Evolutionary conservation across 257 asterid species (phyloP), one percentile per base, ranked within the genome.

Genomic region (Nicotiana noctiflora): DNA sequence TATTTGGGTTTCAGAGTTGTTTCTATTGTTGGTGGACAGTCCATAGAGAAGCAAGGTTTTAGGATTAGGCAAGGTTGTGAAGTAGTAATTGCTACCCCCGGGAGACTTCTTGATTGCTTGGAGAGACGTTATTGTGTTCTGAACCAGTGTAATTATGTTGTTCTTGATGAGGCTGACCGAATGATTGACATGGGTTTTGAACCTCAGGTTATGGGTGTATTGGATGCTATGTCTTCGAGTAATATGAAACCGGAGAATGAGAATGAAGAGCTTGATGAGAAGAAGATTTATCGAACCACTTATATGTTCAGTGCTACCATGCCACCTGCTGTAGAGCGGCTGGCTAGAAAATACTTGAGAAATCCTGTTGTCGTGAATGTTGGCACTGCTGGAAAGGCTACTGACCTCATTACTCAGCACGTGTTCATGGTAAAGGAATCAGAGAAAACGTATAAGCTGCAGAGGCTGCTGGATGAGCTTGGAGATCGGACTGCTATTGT

Each of bases 221-320:
- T 90, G 9, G 93, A 90, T 70, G 93, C 91, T 62, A 90, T 90
- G 93, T 91, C 93, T 83, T 90, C 89, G 32, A 90, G 93, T 81
- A 88, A 90, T 83, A 75, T 90, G 88, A 88, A 89, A 75, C 93
- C 93, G 0, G 90, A 90, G 84, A 90, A 90, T 65, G 93, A 90
- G 82, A 91, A 88, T 62, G 93, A 88, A 76, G 93, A 90, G 86
- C 91, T 89, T 5, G 92, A 86, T n/a, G 92, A 89, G 55, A 87
- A 87, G 81, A 87, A 78, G 84, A 87, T 88, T 72, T 90, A 90
- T 81, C 68, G 93, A 83, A 90, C 92, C 29, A 90, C 92, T 18
- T 90, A 90, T 52, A 89, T 88, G 93, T 88, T 90, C 46, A 90
- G 90, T 83, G 93, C 93, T 18, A 89, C 93, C 62, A 88, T 89